Percentiles rank a stretch among this genome's conserved stretches.
phyloP scores from a whole-genome alignment of 129 eudicot species.

The Chrysanthemum lavandulifolium region DNA sequence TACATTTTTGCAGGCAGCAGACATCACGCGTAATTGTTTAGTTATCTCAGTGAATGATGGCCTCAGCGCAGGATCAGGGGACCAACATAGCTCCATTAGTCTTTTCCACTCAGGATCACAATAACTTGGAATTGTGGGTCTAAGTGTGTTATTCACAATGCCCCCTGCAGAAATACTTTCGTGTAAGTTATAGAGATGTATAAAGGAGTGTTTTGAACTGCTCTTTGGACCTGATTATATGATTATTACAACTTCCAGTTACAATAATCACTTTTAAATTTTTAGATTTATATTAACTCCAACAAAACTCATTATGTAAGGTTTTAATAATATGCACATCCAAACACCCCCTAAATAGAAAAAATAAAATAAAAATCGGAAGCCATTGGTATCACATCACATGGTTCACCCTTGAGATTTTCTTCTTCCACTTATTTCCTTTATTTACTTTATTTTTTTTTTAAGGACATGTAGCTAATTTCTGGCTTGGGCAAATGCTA shows the following conservation, averaged over 20 bases:
- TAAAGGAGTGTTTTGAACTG: background rate
- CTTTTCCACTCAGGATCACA: slow-evolving; percentile 89
- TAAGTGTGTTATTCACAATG: slow-evolving; percentile 84
- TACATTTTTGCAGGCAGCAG: slow-evolving; percentile 50
- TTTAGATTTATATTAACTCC: too few species aligned
- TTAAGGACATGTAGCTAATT: background rate
- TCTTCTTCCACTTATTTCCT: background rate
- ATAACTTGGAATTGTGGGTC: slow-evolving; percentile 79
- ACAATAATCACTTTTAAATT: too few species aligned
- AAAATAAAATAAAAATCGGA: background rate
- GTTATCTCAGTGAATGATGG: slow-evolving; percentile 89
- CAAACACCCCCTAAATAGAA: background rate
- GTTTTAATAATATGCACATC: too few species aligned
- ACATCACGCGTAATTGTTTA: slow-evolving; percentile 65
- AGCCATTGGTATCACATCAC: background rate
- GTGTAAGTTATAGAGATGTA: slow-evolving; percentile 11
- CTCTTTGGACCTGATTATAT: too few species aligned
- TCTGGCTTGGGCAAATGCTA: background rate
- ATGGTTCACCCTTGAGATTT: background rate
- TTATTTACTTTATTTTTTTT: background rate
- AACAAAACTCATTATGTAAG: too few species aligned
- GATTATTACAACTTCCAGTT: background rate
- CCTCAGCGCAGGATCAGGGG: slow-evolving; percentile 74
- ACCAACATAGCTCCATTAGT: slow-evolving; percentile 94
- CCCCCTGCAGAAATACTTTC: slow-evolving; percentile 59